Conservation (phyloP, 768 basidiomycete species). For the Coprinellus micaceus region DNA sequence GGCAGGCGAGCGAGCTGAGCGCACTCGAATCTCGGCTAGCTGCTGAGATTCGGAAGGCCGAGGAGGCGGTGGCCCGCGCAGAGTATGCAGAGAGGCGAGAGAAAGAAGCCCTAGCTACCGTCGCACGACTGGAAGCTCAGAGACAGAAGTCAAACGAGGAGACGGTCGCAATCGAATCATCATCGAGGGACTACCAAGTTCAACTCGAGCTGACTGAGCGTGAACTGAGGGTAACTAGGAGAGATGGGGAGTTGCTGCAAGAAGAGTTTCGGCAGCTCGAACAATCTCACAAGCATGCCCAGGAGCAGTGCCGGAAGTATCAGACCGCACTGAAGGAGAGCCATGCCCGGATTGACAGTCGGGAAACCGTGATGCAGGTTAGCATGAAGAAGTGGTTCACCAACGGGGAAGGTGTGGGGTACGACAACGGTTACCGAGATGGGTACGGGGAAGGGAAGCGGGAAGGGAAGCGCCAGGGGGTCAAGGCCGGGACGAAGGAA, state of each 20-base stretch:
- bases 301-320: conserved; percentile 40
- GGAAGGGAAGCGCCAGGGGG: conserved; percentile 39
- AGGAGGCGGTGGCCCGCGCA: conserved; percentile 47
- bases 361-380: conserved; percentile 38
- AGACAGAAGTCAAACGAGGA: conserved; percentile 34
- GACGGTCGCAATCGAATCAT: conserved; percentile 26
- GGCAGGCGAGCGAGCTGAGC: conserved; percentile 52
- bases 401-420: conserved; percentile 42
- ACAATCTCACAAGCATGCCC: conserved; percentile 31
- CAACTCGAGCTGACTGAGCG: conserved; percentile 45
- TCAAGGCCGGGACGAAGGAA: conserved; percentile 36
- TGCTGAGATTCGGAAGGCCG: conserved; percentile 52
- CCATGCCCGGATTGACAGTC: conserved; percentile 40
- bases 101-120: conserved; percentile 35
- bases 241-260: conserved; percentile 34
- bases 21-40: conserved; percentile 52
- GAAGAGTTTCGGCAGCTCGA: conserved; percentile 41
- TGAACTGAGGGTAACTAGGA: conserved; percentile 32
- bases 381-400: conserved; percentile 44
- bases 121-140: conserved; percentile 39
- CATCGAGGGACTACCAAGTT: conserved; percentile 44
- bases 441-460: conserved; percentile 44
- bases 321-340: conserved; percentile 41
- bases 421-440: conserved; percentile 41
- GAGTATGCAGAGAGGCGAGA: conserved; percentile 48